phyloP scores from a whole-genome alignment of 1,139 yeast species.

The Hansenula sp. region DNA sequence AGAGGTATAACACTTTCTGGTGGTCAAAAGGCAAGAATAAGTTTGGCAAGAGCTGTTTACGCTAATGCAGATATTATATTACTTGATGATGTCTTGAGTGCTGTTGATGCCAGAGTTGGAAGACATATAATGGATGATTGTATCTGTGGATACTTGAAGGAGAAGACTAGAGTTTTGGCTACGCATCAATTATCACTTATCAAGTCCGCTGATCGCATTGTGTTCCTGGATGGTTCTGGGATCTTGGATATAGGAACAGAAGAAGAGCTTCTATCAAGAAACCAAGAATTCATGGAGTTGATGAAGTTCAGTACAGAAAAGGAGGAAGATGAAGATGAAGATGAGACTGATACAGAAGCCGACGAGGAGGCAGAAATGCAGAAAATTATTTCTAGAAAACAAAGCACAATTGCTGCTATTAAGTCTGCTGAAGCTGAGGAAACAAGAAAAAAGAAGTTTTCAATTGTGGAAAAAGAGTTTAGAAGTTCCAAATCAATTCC shows the following conservation, averaged over 20 bases:
- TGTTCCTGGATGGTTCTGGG: slow-evolving; percentile 61
- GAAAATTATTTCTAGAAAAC: too few relatives aligned
- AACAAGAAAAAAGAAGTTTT: too few relatives aligned
- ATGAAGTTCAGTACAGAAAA: slow-evolving; percentile 31
- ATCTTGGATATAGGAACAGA: slow-evolving; percentile 49
- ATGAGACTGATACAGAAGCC: slow-evolving; percentile 18
- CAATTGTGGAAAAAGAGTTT: slow-evolving; percentile 30
- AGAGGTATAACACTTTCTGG: slow-evolving; percentile 85
- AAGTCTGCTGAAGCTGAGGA: slow-evolving; percentile 15
- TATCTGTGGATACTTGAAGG: slow-evolving; percentile 48
- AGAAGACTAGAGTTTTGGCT: slow-evolving; percentile 67
- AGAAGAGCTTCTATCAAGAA: slow-evolving; percentile 35
- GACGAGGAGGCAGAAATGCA: slow-evolving; percentile 20
- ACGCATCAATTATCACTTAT: slow-evolving; percentile 75
- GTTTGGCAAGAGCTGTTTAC: slow-evolving; percentile 79
- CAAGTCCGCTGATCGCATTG: slow-evolving; percentile 57
- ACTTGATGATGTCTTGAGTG: slow-evolving; percentile 79
- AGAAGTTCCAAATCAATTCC: slow-evolving; percentile 6
- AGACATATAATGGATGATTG: slow-evolving; percentile 68
- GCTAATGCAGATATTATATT: slow-evolving; percentile 58
- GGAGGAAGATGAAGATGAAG: slow-evolving; percentile 26
- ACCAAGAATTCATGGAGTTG: slow-evolving; percentile 28
- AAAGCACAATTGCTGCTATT: too few relatives aligned
- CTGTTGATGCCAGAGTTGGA: slow-evolving; percentile 89
- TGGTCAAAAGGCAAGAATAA: slow-evolving; percentile 84